Evolutionary conservation across 257 asterid genomes (phyloP), one percentile per base, ranked within the genome.

Genomic region (Henckelia pumila): DNA sequence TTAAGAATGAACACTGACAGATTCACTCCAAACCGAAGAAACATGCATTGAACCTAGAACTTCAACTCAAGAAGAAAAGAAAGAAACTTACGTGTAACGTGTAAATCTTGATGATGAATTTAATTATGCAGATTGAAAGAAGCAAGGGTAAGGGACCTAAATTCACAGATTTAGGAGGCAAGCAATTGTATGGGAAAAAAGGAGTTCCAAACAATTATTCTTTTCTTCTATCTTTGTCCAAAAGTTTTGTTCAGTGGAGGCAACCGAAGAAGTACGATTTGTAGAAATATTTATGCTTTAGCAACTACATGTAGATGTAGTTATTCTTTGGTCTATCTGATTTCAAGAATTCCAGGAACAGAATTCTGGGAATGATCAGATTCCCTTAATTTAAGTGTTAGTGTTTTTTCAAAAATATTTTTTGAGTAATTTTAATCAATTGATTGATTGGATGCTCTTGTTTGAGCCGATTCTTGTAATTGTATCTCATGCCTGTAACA

Each of bases 81-180:
- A 14, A 29, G 6, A 61, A 16, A 16, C 23, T 0, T n/a, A 20
- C 25, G 5, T 20, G 17, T 62, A 53, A 55, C 11, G 29, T 33
- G 44, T 49, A 40, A 13, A 40, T 3, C 7, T 55, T 37, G 24
- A 11, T 62, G 23, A 21, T 47, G 55, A 40, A 47, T 47, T 40
- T 40, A n/a, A 13, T 19, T 57, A 23, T 74, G 83, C 95, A 94
- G 99, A 94, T 94, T 37, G 99, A 94, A 33, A 82, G 99, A 86
- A 84, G 86, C 79, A 88, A 84, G 76, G 96, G 78, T 14, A 83
- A 85, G 89, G 98, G 96, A 70, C 89, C 96, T 1, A 91, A 91
- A 74, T 91, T 74, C 79, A 87, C 99, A 0, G 99, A 94, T 78
- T 81, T 94, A 73, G 96, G 97, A 64, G 98, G 98, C 63, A 94